Base-by-base conservation (phyloP, 1,284 basidiomycete genomes). In the Athelia sp. region DNA sequence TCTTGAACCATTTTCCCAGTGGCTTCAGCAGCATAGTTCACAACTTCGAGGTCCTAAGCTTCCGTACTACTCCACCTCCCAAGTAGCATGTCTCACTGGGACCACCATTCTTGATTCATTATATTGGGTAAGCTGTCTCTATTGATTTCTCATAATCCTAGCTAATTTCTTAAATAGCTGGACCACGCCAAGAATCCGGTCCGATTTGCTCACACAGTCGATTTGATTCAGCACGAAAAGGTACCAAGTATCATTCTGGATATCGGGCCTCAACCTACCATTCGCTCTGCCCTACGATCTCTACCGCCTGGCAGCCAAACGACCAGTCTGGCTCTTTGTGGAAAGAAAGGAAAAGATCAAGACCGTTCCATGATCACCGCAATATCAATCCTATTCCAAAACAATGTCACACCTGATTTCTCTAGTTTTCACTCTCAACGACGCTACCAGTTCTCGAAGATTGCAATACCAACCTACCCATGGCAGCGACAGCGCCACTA, bases 401-500 rank as follows among this genome's bases (percentile, higher is more conserved):
- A 57, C 42, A 62, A 62, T 14, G 49, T 64, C 38, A 59, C 54
- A 14, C 54, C 62, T 29, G 58, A 68, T 43, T 63, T 68, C 43
- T 47, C 54, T 2, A 38, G 32, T 10, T 52, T 69, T 3, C 62
- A 58, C 48, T 49, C 46, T 14, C 58, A 61, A 19, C 57, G 57
- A 46, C 55, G 52, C 15, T 52, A 54, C 40, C 52, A 31, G 15
- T 56, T 57, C 43, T 34, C 48, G 24, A 67, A 60, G 53, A 63
- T 59, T 6, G 53, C 57, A 24, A 47, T 68, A 31, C 67, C 67
- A 0, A 68, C 65, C 2, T 69, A 69, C 50, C 67, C 67, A 1
- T 69, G 66, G 61, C 66, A 68, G 52, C 62, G 64, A 17, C 56
- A 65, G 11, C 60, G 64, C 17, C 63, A 65, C 48, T 69, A 65